Evolutionary conservation across 176 grass and related monocot species (phyloP).

Genomic region (Thinopyrum elongatum): DNA sequence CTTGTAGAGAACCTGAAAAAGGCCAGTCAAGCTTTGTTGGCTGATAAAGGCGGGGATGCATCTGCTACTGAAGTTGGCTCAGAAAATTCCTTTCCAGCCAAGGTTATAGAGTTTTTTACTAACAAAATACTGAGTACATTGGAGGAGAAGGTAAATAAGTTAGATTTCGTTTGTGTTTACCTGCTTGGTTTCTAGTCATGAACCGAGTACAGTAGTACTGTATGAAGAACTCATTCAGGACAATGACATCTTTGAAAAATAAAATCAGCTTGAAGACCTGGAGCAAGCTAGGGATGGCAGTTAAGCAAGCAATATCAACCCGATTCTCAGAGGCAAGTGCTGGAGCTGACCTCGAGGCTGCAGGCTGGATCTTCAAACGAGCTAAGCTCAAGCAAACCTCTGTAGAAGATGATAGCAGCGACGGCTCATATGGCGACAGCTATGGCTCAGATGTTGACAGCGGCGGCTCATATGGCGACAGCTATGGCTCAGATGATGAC

Average conservation of each 20-base stretch:
- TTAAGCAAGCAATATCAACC: constrained; percentile 18
- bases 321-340: constrained; percentile 27
- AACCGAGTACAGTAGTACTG: neutral
- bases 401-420: too few species aligned
- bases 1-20: neutral
- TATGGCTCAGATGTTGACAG: constrained; percentile 6
- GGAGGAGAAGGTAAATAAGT: constrained; percentile 79
- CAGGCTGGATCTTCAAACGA: too few species aligned
- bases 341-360: neutral
- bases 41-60: neutral
- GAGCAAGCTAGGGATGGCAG: too few species aligned
- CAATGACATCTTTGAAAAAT: neutral
- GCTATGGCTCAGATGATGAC: neutral
- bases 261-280: constrained; percentile 44
- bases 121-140: constrained; percentile 61
- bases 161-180: neutral
- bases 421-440: too few species aligned
- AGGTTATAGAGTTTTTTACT: constrained; percentile 64
- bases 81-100: constrained; percentile 33
- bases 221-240: neutral
- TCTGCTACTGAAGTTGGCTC: constrained; percentile 39
- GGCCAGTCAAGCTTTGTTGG: neutral
- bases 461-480: neutral
- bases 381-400: too few species aligned
- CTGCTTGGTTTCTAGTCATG: neutral